Base-by-base conservation (phyloP, 805 yeast species). In the Candida manassasensis region DNA sequence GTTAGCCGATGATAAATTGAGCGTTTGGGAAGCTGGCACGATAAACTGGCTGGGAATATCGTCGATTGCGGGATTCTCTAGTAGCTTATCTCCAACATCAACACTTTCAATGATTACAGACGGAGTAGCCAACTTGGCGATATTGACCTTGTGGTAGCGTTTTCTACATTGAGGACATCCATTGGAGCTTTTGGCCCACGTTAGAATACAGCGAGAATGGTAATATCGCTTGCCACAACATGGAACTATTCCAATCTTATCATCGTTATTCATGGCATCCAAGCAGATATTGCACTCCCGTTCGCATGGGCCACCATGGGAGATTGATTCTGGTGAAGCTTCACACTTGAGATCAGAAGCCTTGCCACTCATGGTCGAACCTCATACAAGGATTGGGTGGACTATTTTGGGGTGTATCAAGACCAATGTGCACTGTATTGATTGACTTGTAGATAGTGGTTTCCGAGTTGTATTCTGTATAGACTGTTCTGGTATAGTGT, bases 231-330 rank as follows among this genome's bases (percentile, higher is more conserved):
- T 53, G 50, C 85, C 78, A 13, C 41, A 81, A 7, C 38, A 38
- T 9, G 41, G 43, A 21, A 62, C 45, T 3, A 48, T 38, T 3
- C 67, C 69, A 13, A 59, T 36, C 9, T 29, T 27, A 14, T 47
- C 45, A 9, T 33, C 25, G 9, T 21, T 35, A 7, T 17, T 29
- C 28, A 52, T 43, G 13, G 44, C 25, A 21, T 56, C 84, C 30
- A 79, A 61, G 47, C 88, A 81, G 27, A 81, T 79, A n/a, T 79
- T 68, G 50, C 88, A 81, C 35, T 63, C 71, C 21, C n/a, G n/a
- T 53, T 53, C 10, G 38, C 49, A 8, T 8, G 12, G 14, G 19
- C 6, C 21, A 8, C 10, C 8, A 12, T 6, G 14, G 25, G 15
- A 8, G 25, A 27, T 14, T n/a, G n/a, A n/a, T n/a, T n/a, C n/a